Evolutionary conservation across 345 rosid genomes (phyloP), one percentile per base, ranked within the genome.

Genomic region (Schrenkiella parvula): DNA sequence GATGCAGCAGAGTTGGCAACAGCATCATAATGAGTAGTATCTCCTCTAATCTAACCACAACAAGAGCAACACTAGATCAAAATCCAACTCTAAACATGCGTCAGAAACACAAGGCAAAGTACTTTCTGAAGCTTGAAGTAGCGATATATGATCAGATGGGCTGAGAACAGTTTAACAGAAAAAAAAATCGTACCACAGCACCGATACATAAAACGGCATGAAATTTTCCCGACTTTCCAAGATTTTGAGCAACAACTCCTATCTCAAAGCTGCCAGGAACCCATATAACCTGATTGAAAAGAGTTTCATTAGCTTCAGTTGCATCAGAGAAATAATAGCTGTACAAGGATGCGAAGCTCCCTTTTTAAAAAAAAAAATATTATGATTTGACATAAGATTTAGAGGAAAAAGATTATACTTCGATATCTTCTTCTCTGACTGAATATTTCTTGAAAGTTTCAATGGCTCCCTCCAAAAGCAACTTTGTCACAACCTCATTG

Each of bases 1-100:
- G 99, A 95, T 34, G 99, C 89, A 13, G 89, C 97, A 6, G 99
- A 89, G 84, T 95, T 92, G 35, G 89, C 97, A 55, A 95, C 99
- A 14, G 96, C 97, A 54, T 95, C 99, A 84, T 89, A 91, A 72
- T 95, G 99, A 4, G 95, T 64, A 31, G 99, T 95, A 79, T 95
- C 99, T 32, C 99, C 99, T 81, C 91, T 87, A 72, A 95, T 61
- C 99, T 95, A 84, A 38, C 26, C 65, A 74, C 66, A 66, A 74
- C 25, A 65, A 65, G 53, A 21, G 60, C 17, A 38, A 14, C 0
- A 29, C 8, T 13, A n/a, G 29, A 71, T 80, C 31, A 75, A 70
- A 32, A 44, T 10, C 39, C 61, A 61, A 53, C 28, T 64, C 35
- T 35, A 72, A 51, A 39, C 61, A 53, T 9, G 9, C 15, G 25